Base-by-base conservation (phyloP, 208 protist genomes). In the Novymonas esmeraldas region DNA sequence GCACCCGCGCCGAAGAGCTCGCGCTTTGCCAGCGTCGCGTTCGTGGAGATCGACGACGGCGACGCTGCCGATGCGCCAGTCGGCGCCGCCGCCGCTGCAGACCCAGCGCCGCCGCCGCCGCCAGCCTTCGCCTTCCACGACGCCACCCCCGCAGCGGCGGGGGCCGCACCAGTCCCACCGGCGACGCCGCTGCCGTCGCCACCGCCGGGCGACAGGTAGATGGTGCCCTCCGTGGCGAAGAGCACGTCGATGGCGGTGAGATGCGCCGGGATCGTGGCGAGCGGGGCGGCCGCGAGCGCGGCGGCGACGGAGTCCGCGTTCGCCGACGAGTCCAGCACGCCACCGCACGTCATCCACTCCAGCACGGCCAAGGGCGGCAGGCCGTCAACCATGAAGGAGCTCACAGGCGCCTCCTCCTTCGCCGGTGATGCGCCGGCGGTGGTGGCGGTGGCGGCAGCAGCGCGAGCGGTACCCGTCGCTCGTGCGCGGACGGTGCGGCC, bases 291-390 rank as follows among this genome's bases (percentile, higher is more conserved):
- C 29, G 64, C 45, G 45, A 59, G 51, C 44, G 52, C 50, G 29
- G 52, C 42, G 28, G 59, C 60, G 22, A 70, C 59, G 38, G 66
- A 67, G 60, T 64, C 65, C 24, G 64, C 45, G 22, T 31, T 62
- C 18, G 58, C 39, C 11, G 39, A 20, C 5, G 54, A 31, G 65
- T 41, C 29, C 16, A 66, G 31, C 14, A 67, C 38, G 28, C 72
- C 61, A 29, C 69, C 64, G 76, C 75, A 77, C 45, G 84, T 89
- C 38, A 95, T 66, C 89, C 89, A 92, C 78, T 95, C 83, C 41
- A 95, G 44, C 48, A 90, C 67, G 9, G 77, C 71, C 31, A 95
- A 64, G 3, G 85, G 33, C 36, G 84, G 76, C 6, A 82, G 52
- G 14, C 78, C 76, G 59, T 88, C 81, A 24, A 77, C 68, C 34